Base-by-base conservation (phyloP, 1,139 yeast genomes). In the Hanseniaspora uvarum region DNA sequence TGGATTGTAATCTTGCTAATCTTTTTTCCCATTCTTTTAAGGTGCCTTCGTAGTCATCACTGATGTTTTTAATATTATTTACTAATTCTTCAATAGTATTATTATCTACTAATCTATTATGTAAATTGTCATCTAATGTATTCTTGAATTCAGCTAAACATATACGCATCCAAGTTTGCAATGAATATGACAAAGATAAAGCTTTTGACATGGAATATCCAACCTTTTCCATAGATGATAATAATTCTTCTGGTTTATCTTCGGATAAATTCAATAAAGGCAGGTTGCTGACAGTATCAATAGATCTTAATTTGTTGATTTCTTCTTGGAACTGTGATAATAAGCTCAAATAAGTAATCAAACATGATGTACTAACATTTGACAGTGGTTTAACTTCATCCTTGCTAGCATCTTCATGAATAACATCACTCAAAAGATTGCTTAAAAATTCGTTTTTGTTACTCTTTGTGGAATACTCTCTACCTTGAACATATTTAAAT, bases 241-340 rank as follows among this genome's bases (percentile, higher is more conserved):
- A 14, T 16, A 23, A 14, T 14, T 38, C 19, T 26, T 28, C 41
- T 10, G 41, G 41, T n/a, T 38, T 34, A n/a, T 47, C 37, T 18
- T 37, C 39, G 6, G 31, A 38, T 4, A 14, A 11, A 5, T 18
- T 21, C 14, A 47, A 28, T 12, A 47, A 26, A 28, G 46, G 46
- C 16, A 26, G 8, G 7, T 10, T 62, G 5, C 66, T 59, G 0
- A 64, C 18, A 11, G 1, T 14, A 10, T 33, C 28, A 14, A 31
- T 5, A 11, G 19, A n/a, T 21, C 33, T 33, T 4, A 44, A 44
- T 4, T 31, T 23, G 6, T 31, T 19, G 4, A 33, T 44, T 18
- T 44, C 38, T 7, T 12, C 30, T 23, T 44, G 21, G 11, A 44
- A 44, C 23, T 41, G 16, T 4, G 23, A 11, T 41, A 41, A 7